A percentile compares a stretch with the other conserved stretches of the same genome.
Conservation (phyloP, 345 rosid genomes). For the Carallia brachiata region DNA sequence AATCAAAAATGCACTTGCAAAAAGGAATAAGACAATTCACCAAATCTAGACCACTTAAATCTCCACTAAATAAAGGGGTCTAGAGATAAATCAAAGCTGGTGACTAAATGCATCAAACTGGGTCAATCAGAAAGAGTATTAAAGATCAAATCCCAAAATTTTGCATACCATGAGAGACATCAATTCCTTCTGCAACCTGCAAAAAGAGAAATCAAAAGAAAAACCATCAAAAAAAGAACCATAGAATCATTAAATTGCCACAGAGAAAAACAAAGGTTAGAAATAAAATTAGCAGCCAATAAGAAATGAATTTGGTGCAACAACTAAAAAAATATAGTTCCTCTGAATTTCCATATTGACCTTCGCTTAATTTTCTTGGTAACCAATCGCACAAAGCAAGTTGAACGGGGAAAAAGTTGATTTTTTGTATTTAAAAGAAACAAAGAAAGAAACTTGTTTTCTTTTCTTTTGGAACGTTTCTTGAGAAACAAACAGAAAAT, state of each 20-base stretch:
- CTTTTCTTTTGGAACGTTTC: background rate
- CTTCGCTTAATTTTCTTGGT: background rate
- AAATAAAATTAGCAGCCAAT: background rate
- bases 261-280: background rate
- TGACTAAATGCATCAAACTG: background rate
- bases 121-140: background rate
- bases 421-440: no score
- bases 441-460: background rate
- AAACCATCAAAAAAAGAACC: background rate
- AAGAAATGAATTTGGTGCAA: background rate
- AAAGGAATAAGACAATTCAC: background rate
- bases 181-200: slow-evolving; percentile 34
- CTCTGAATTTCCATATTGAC: no score
- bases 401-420: background rate
- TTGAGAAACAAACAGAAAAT: slow-evolving; percentile 8
- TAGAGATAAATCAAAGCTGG: background rate
- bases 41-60: background rate
- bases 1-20: background rate
- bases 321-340: background rate
- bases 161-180: slow-evolving; percentile 32
- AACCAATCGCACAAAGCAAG: background rate
- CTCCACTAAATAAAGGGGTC: background rate
- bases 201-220: background rate
- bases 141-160: background rate
- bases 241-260: background rate